Evolutionary conservation across 257 asterid genomes (phyloP).

Genomic region (Jacaranda mimosifolia): DNA sequence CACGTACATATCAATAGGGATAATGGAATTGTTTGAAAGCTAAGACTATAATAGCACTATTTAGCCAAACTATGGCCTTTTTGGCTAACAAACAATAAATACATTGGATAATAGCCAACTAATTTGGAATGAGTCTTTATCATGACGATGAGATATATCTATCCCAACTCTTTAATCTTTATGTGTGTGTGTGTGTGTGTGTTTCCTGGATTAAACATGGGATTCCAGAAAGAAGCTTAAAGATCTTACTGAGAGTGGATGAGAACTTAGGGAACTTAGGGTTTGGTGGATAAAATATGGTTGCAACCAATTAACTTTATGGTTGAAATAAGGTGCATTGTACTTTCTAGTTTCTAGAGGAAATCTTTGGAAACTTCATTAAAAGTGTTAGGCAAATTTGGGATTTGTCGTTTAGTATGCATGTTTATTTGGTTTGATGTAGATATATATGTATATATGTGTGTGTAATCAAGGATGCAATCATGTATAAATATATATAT

Average conservation of each 20-base stretch:
- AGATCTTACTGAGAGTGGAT: background rate
- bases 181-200: background rate
- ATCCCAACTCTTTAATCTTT: background rate
- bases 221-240: background rate
- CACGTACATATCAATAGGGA: constrained; percentile 39
- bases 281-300: constrained; percentile 21
- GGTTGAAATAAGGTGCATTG: constrained; percentile 24
- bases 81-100: constrained; percentile 35
- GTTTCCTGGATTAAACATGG: background rate
- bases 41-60: constrained; percentile 46
- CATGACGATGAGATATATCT: background rate
- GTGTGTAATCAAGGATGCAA: background rate
- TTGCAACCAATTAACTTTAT: constrained; percentile 33
- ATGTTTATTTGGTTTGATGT: background rate
- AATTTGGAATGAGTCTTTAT: constrained; percentile 41
- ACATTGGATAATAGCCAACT: background rate
- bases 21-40: constrained; percentile 50
- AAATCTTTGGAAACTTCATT: background rate
- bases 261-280: background rate
- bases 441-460: too few relatives aligned
- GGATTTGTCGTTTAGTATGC: background rate
- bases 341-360: constrained; percentile 15
- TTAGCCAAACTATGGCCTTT: constrained; percentile 31
- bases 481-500: background rate
- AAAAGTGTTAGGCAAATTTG: background rate